Percentiles rank a stretch among this genome's conserved stretches.
phyloP scores from a whole-genome alignment of 306 rosid genomes.

The Rosa lucieae region DNA sequence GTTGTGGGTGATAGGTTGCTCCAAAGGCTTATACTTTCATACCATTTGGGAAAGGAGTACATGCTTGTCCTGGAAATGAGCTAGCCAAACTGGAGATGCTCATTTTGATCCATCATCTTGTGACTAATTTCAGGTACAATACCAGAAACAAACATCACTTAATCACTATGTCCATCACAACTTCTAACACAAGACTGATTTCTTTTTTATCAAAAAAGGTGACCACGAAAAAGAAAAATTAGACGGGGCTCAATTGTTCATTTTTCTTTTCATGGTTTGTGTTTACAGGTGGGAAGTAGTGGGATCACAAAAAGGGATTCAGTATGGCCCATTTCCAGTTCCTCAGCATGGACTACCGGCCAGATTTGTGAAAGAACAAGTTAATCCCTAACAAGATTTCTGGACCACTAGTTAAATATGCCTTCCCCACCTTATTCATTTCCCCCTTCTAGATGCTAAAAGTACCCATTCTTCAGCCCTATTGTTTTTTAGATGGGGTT shows the following conservation, averaged over 20 bases:
- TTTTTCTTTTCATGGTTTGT: background rate
- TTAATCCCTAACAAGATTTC: conserved; percentile 21
- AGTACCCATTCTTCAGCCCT: background rate
- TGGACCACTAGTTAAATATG: conserved; percentile 4
- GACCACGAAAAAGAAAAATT: background rate
- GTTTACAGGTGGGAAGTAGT: conserved; percentile 79
- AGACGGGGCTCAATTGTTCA: background rate
- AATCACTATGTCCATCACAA: background rate
- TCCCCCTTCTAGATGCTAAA: conserved; percentile 11
- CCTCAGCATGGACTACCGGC: conserved; percentile 78
- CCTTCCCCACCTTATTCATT: conserved; percentile 13
- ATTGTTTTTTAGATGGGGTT: conserved; percentile 17
- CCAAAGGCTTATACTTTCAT: conserved; percentile 75
- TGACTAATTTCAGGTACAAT: conserved; percentile 64
- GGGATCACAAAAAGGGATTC: conserved; percentile 61
- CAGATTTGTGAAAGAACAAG: conserved; percentile 63
- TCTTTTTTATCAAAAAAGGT: background rate
- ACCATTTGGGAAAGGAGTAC: conserved; percentile 93
- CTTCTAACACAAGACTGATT: background rate
- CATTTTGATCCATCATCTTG: conserved; percentile 65
- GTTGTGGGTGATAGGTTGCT: conserved; percentile 41
- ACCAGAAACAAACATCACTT: background rate
- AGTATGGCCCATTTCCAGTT: conserved; percentile 88
- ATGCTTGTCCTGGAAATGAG: conserved; percentile 91
- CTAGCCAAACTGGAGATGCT: conserved; percentile 83